Conservation (phyloP, 371 early-diverging fungal genomes). For the Circinella umbellata region DNA sequence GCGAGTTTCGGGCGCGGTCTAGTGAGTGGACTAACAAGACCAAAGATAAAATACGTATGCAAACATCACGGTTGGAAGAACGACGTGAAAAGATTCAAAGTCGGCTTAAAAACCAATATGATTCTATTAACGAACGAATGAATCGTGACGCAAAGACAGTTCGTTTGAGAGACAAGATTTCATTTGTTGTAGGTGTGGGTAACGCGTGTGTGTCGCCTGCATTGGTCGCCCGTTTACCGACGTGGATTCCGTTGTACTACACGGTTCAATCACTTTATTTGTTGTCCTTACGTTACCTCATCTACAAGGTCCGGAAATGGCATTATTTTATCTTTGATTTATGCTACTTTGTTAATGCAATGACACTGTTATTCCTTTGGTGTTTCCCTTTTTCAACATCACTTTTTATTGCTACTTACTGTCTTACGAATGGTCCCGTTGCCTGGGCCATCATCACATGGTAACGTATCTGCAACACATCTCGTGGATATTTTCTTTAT, state of each 20-base stretch:
- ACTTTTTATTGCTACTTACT: constrained; percentile 59
- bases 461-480: background rate
- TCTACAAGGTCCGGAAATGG: constrained; percentile 66
- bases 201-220: constrained; percentile 72
- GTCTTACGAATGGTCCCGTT: constrained; percentile 72
- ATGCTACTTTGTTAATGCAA: constrained; percentile 71
- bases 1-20: constrained; percentile 41
- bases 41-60: constrained; percentile 34
- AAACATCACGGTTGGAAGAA: constrained; percentile 44
- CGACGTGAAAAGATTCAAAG: constrained; percentile 35
- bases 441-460: constrained; percentile 77
- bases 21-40: constrained; percentile 51
- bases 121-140: constrained; percentile 43
- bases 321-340: constrained; percentile 77
- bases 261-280: constrained; percentile 55
- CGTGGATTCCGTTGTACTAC: constrained; percentile 63
- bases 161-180: constrained; percentile 66
- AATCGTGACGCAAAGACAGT: constrained; percentile 59
- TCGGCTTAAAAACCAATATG: constrained; percentile 33
- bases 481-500: no score
- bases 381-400: constrained; percentile 50
- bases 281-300: constrained; percentile 56
- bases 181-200: constrained; percentile 75
- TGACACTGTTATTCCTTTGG: constrained; percentile 59
- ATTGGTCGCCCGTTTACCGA: constrained; percentile 58